Evolutionary conservation across 257 asterid genomes (phyloP), one percentile per base, ranked within the genome.

Genomic region (Anisodus tanguticus): DNA sequence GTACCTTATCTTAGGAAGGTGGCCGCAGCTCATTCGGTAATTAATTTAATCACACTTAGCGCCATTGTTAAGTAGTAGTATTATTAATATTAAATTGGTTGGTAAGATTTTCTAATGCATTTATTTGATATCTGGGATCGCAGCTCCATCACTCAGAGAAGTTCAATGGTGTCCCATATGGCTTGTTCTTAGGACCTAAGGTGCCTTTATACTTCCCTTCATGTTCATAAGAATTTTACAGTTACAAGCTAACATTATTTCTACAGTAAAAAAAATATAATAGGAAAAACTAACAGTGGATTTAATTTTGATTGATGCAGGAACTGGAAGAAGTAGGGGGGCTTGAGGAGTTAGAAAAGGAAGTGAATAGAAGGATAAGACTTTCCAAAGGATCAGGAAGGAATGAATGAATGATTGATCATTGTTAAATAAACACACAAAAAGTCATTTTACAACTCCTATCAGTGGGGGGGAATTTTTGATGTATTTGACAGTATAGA

Each of bases 111-210:
- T 53, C 47, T 51, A 76, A 76, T 76, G 19, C 37, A 76, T 22
- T 51, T 15, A 7, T 74, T 89, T 89, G 84, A 39, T 92, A 91
- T 87, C 83, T 83, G 84, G 83, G 41, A 53, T 86, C 90, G 86
- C 98, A 94, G 99, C 91, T 96, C n/a, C 99, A 94, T 85, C 99
- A 96, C 81, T 84, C 98, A 17, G 99, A 96, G 84, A 96, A 96
- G 88, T 96, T 96, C 90, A 57, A 92, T 3, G 98, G 99, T 49
- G 98, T 96, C 70, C 99, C 99, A 51, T 96, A 94, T 79, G 99
- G 99, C 59, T 68, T 96, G 87, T 96, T 94, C 85, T 88, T 94
- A 2, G 99, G 99, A 81, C 99, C 95, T 12, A 92, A 90, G 99
- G 99, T 76, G 31, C 26, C 31, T 69, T 39, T 69, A 49, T 26